Evolutionary conservation across 495 filamentous ascomycete species (phyloP), one percentile per base, ranked within the genome.

Genomic region (Xylaria curta): DNA sequence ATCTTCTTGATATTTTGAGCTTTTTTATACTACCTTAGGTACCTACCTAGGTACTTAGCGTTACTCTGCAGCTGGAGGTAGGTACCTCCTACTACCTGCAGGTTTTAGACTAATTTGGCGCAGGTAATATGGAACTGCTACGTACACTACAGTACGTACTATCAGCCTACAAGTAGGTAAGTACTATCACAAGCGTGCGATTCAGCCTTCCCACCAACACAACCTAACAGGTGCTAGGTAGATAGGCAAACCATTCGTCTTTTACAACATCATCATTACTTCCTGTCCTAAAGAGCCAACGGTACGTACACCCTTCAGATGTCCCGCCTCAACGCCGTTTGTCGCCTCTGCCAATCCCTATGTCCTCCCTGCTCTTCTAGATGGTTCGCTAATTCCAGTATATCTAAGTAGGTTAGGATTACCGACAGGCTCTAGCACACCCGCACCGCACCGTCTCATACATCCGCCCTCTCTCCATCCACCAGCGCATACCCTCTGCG

Each of bases 161-260:
- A 60, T n/a, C 33, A 60, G 58, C 58, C 36, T 38, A 38, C 36
- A 31, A 31, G 28, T 31, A n/a, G 28, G 28, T 31, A n/a, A 36
- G 33, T 38, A 60, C 38, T 33, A 38, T 40, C 58, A 60, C n/a
- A 70, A 53, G 46, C 31, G 65, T 60, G 59, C 59, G 60, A 70
- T 56, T 63, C 68, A 70, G 68, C 68, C 68, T 70, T 70, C 60
- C 68, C 58, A 31, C 42, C 59, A 64, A 60, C 53, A 42, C 38
- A 31, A 63, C 38, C 38, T 26, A 40, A 60, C 31, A 21, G 33
- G 38, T 42, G n/a, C 60, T 63, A 63, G 15, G 28, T 46, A 28
- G 15, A 46, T 46, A 28, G 19, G 49, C 65, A 67, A 54, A 17
- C 65, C 36, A 26, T 51, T 38, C 66, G 40, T 31, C 53, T 59